Conservation (phyloP, 2,329 filamentous ascomycete genomes). For the Fusarium hainanense region DNA sequence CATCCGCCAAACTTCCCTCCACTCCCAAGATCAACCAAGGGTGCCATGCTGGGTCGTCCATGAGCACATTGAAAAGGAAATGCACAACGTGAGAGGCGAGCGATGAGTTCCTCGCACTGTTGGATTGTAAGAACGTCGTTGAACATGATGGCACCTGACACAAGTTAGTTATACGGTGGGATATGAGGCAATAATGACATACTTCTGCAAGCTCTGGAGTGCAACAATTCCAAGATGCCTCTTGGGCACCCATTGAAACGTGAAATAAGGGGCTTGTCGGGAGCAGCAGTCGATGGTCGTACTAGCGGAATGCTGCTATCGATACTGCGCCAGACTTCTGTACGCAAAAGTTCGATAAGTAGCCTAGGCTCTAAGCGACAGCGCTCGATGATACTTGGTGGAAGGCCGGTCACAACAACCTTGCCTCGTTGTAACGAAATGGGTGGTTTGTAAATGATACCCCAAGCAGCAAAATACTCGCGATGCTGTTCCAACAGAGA, state of each 20-base stretch:
- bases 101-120: conserved; percentile 70
- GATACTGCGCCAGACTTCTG: conserved; percentile 76
- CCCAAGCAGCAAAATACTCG: conserved; percentile 76
- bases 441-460: conserved; percentile 70
- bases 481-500: conserved; percentile 65
- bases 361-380: conserved; percentile 78
- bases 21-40: conserved; percentile 64
- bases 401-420: conserved; percentile 69
- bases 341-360: conserved; percentile 77
- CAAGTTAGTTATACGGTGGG: conserved; percentile 1
- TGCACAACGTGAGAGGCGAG: conserved; percentile 67
- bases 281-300: conserved; percentile 1
- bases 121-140: conserved; percentile 72
- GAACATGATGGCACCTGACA: conserved; percentile 79
- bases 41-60: conserved; percentile 75
- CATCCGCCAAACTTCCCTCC: conserved; percentile 44
- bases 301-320: conserved; percentile 52
- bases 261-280: conserved; percentile 64
- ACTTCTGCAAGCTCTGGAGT: conserved; percentile 81
- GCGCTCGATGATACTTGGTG: conserved; percentile 78
- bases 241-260: conserved; percentile 76
- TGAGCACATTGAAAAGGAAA: conserved; percentile 90
- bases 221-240: conserved; percentile 79
- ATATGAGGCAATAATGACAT: conserved; percentile 29
- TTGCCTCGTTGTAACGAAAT: conserved; percentile 17